Evolutionary conservation across 2,329 filamentous ascomycete species (phyloP).

Genomic region (Fusarium sp.): DNA sequence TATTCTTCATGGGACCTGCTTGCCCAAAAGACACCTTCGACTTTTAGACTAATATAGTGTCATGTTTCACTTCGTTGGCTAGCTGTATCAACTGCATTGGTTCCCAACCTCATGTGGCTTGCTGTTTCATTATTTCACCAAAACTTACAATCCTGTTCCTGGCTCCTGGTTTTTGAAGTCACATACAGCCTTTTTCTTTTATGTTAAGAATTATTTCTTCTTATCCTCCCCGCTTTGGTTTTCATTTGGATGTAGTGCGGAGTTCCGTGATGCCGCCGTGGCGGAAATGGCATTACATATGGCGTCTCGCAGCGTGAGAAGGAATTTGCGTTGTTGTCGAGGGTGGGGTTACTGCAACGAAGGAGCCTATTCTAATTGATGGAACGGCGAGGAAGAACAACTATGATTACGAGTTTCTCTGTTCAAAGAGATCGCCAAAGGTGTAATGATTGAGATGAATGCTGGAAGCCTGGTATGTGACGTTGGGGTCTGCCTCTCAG

Average conservation of each 20-base stretch:
- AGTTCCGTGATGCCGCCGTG: slow-evolving; percentile 4
- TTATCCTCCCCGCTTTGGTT: not conserved
- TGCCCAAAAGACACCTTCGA: slow-evolving; percentile 25
- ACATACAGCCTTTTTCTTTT: slow-evolving; percentile 13
- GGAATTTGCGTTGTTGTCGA: slow-evolving; percentile 2
- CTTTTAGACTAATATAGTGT: slow-evolving; percentile 28
- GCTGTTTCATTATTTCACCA: not conserved
- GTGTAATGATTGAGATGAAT: slow-evolving; percentile 16
- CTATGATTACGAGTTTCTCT: slow-evolving; percentile 18
- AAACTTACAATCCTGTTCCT: slow-evolving; percentile 13
- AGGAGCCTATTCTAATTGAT: not conserved
- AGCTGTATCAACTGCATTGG: slow-evolving; percentile 13
- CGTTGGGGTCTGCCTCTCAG: slow-evolving; percentile 14
- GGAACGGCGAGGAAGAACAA: slow-evolving; percentile 18
- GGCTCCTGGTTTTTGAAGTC: slow-evolving; percentile 16
- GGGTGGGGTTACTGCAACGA: slow-evolving; percentile 8
- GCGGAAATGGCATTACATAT: not conserved
- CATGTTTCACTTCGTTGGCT: slow-evolving; percentile 11
- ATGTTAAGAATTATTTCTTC: slow-evolving; percentile 14
- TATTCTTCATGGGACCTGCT: slow-evolving; percentile 12
- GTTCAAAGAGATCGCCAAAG: slow-evolving; percentile 8
- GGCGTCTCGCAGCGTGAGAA: slow-evolving; percentile 1
- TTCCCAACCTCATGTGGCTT: slow-evolving; percentile 5
- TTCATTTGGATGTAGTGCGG: slow-evolving; percentile 11
- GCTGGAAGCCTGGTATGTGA: not conserved